A percentile compares a stretch with the other conserved stretches of the same genome.
Conservation (phyloP, 2,329 filamentous ascomycete species). For the Calycina marina region DNA sequence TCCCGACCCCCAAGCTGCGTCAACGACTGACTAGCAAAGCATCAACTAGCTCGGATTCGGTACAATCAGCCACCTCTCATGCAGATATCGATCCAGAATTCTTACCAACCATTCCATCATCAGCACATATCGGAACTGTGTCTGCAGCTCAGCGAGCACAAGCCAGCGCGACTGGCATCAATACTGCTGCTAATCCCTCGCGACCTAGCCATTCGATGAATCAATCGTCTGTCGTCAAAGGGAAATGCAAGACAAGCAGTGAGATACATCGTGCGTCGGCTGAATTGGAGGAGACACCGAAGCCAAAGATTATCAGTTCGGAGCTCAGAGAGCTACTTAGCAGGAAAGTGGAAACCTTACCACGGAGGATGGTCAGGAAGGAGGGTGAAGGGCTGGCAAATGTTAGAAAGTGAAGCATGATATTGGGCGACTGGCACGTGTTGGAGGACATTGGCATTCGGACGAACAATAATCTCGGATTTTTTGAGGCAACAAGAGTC, state of each 20-base stretch:
- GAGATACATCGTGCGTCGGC: slow-evolving; percentile 5
- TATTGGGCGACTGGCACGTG: too few relatives aligned
- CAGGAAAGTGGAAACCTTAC: slow-evolving; percentile 32
- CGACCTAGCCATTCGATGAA: slow-evolving; percentile 7
- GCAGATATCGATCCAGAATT: neutral
- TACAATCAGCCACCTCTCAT: slow-evolving; percentile 1
- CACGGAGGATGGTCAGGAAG: slow-evolving; percentile 21
- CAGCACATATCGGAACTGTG: slow-evolving; percentile 1
- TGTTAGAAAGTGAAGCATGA: slow-evolving; percentile 3
- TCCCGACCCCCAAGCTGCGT: slow-evolving; percentile 42
- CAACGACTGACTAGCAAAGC: slow-evolving; percentile 9
- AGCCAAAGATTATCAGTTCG: slow-evolving; percentile 37
- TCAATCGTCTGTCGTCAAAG: slow-evolving; percentile 4
- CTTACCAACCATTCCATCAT: slow-evolving; percentile 2
- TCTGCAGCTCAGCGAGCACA: slow-evolving; percentile 2
- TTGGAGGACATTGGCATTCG: too few relatives aligned
- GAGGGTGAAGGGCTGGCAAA: slow-evolving; percentile 19
- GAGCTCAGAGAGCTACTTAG: slow-evolving; percentile 48
- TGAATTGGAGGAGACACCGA: slow-evolving; percentile 16
- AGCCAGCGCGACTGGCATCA: slow-evolving; percentile 24
- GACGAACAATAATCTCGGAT: too few relatives aligned
- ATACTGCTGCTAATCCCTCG: slow-evolving; percentile 15
- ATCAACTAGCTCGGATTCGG: slow-evolving; percentile 1
- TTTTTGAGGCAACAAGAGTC: too few relatives aligned
- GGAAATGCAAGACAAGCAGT: slow-evolving; percentile 5